Evolutionary conservation across 345 rosid species (phyloP).

Genomic region (Camelina sativa): DNA sequence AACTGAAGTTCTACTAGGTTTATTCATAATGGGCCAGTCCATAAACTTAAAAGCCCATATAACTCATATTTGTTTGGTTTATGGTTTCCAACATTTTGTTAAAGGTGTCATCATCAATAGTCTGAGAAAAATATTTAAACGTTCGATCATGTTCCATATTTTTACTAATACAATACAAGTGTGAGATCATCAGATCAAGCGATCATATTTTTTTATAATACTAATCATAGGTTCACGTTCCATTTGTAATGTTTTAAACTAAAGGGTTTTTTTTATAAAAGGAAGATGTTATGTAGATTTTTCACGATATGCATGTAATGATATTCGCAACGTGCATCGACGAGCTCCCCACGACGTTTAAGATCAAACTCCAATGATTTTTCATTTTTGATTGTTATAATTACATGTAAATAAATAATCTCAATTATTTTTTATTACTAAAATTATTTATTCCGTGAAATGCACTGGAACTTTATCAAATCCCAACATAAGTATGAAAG

Average conservation of each 20-base stretch:
- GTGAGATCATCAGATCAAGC: no score
- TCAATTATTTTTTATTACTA: background rate
- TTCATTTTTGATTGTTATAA: background rate
- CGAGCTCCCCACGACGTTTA: slow-evolving; percentile 35
- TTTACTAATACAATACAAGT: background rate
- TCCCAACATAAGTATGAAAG: background rate
- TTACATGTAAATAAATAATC: background rate
- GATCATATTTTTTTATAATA: no score
- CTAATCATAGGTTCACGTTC: no score
- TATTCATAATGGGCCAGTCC: background rate
- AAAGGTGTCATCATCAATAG: background rate
- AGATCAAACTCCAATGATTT: slow-evolving; percentile 20
- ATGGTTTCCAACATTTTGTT: background rate
- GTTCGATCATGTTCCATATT: background rate
- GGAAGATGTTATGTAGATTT: background rate
- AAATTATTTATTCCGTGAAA: background rate
- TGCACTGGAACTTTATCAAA: background rate
- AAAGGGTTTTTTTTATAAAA: background rate
- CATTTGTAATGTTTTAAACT: slow-evolving; percentile 15
- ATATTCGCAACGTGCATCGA: slow-evolving; percentile 37
- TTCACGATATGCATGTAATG: slow-evolving; percentile 43
- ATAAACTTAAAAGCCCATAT: background rate
- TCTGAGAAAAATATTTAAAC: background rate
- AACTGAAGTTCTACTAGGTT: no score
- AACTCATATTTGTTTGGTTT: background rate